These are phyloP conservation scores for Medicago ruthenica DNA, from an alignment of 306 rosid genomes.

Conservation along the genomic window DNA sequence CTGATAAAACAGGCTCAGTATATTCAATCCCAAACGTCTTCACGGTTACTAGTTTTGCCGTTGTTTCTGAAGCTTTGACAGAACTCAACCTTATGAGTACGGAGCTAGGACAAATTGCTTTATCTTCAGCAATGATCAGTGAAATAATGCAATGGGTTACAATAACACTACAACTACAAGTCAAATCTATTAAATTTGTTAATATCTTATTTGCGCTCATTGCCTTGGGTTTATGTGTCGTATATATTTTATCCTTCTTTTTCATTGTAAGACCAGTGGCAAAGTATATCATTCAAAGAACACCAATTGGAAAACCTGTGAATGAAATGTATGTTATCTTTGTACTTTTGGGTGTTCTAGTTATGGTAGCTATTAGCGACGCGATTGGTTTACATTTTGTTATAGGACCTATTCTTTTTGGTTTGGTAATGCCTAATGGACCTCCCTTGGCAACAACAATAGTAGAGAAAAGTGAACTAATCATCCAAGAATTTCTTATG, in stretches of 20 bases:
- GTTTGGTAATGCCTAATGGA: constrained; percentile 48
- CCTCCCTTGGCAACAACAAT: constrained; percentile 49
- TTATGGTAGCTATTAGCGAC: constrained; percentile 33
- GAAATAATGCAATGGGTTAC: constrained; percentile 9
- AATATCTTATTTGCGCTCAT: no score
- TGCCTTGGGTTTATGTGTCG: no score
- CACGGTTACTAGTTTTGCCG: constrained; percentile 22
- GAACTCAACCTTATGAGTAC: constrained; percentile 48
- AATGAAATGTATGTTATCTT: constrained; percentile 14
- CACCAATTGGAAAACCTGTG: constrained; percentile 43
- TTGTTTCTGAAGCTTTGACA: constrained; percentile 6
- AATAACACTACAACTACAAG: background rate
- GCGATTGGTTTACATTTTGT: constrained; percentile 8
- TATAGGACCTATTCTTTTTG: constrained; percentile 41
- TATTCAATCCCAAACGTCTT: constrained; percentile 15
- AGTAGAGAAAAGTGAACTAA: constrained; percentile 26
- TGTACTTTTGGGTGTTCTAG: constrained; percentile 22
- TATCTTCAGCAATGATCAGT: constrained; percentile 43
- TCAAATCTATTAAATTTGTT: no score
- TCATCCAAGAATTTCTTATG: constrained; percentile 34
- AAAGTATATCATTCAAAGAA: background rate
- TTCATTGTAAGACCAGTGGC: constrained; percentile 17
- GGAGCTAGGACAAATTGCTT: constrained; percentile 51
- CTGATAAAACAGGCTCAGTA: background rate
- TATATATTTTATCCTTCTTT: background rate